Percentiles rank a stretch among this genome's conserved stretches.
Evolutionary conservation across 2,329 filamentous ascomycete genomes (phyloP).

Genomic region (Curvularia verruculosa): DNA sequence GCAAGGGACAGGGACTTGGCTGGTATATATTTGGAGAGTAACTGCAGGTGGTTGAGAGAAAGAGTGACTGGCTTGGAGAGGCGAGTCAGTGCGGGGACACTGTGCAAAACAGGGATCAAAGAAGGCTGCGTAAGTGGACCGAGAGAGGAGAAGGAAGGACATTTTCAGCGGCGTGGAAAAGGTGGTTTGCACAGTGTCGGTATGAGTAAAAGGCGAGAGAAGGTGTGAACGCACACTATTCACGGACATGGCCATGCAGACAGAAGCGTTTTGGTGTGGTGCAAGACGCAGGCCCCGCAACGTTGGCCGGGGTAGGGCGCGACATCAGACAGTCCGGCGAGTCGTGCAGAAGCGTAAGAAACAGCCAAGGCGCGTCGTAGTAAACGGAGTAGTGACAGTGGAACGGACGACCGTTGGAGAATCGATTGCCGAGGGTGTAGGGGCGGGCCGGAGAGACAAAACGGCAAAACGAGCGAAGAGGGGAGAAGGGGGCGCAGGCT

Average conservation of each 20-base stretch:
- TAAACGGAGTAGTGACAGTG: too few relatives aligned
- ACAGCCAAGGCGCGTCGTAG: not conserved
- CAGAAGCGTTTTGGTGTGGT: not conserved
- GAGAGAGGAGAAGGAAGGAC: not conserved
- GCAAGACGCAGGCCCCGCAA: not conserved
- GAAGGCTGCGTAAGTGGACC: constrained; percentile 3
- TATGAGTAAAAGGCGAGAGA: not conserved
- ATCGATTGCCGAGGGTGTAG: not conserved
- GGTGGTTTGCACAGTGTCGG: not conserved
- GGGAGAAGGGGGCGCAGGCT: not conserved
- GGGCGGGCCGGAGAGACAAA: not conserved
- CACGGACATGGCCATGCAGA: not conserved
- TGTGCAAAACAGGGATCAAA: constrained; percentile 4
- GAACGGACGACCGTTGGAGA: not conserved
- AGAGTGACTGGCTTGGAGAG: constrained; percentile 1
- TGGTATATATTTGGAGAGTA: not conserved
- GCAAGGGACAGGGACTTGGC: not conserved
- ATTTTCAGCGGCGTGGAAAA: not conserved
- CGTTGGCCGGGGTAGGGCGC: not conserved
- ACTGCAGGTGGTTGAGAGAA: not conserved
- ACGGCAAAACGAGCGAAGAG: not conserved
- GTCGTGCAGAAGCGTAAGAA: not conserved
- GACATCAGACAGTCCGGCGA: not conserved
- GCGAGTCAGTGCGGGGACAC: constrained; percentile 4
- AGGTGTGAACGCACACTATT: not conserved